These are phyloP conservation scores for Dendrobium huoshanense DNA, from an alignment of 106 monocot genomes.

Conservation along the genomic window DNA sequence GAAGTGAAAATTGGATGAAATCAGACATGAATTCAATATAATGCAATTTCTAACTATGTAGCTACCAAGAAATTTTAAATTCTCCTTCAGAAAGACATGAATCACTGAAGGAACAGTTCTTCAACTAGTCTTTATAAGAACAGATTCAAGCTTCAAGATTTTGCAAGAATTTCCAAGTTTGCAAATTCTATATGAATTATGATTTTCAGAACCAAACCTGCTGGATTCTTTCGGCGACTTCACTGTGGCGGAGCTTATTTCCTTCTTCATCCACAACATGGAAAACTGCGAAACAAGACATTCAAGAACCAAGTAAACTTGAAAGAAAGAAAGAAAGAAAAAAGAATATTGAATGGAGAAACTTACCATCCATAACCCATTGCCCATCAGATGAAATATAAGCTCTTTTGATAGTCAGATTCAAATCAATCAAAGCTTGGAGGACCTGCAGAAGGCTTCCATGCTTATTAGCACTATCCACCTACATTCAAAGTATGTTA, in stretches of 20 bases:
- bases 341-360: background rate
- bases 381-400: constrained; percentile 88
- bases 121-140: too few species aligned
- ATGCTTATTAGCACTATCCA: constrained; percentile 80
- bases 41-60: too few species aligned
- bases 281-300: constrained; percentile 33
- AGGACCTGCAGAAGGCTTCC: constrained; percentile 80
- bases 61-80: too few species aligned
- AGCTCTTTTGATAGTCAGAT: constrained; percentile 67
- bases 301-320: background rate
- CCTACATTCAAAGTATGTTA: constrained; percentile 24
- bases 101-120: too few species aligned
- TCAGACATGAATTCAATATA: background rate
- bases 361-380: constrained; percentile 87
- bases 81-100: too few species aligned
- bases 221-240: constrained; percentile 48
- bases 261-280: constrained; percentile 55
- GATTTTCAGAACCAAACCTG: constrained; percentile 21
- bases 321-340: background rate
- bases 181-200: background rate
- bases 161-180: too few species aligned
- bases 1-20: background rate
- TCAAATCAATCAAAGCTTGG: constrained; percentile 80
- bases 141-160: too few species aligned
- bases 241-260: constrained; percentile 42